phyloP scores from a whole-genome alignment of 208 protist genomes.

The Trypanosoma platydactyli region DNA sequence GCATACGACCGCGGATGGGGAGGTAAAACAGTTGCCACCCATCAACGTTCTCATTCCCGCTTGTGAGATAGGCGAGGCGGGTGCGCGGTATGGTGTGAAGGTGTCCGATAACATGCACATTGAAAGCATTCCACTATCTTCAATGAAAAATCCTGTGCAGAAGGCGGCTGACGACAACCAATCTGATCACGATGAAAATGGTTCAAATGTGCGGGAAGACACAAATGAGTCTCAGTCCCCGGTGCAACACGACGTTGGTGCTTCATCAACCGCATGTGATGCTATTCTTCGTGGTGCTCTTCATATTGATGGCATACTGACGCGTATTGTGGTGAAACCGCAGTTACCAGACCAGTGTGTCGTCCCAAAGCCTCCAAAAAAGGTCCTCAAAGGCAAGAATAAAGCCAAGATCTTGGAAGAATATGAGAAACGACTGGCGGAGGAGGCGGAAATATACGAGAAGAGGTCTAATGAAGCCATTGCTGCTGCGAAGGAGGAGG shows the following conservation, averaged over 20 bases:
- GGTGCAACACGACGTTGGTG: conserved; percentile 23
- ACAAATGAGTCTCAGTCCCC: conserved; percentile 19
- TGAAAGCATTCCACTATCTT: conserved; percentile 44
- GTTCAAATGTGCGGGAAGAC: conserved; percentile 23
- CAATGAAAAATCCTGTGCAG: conserved; percentile 23
- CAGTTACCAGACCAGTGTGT: conserved; percentile 40
- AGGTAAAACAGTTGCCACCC: conserved; percentile 47
- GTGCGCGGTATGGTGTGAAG: conserved; percentile 27
- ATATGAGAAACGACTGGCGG: conserved; percentile 54
- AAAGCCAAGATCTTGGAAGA: conserved; percentile 65
- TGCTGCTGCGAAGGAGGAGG: conserved; percentile 55
- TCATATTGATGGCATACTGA: conserved; percentile 55
- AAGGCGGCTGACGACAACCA: not conserved
- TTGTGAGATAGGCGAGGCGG: conserved; percentile 2
- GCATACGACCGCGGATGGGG: conserved; percentile 54
- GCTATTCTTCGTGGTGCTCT: conserved; percentile 46
- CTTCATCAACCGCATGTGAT: conserved; percentile 43
- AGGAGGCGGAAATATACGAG: conserved; percentile 55
- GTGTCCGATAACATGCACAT: conserved; percentile 57
- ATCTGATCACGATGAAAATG: not conserved
- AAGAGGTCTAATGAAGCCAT: conserved; percentile 68
- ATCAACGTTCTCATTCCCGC: conserved; percentile 59
- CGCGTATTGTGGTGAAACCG: conserved; percentile 73
- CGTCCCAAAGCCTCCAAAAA: conserved; percentile 27
- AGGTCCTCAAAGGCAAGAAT: conserved; percentile 36